A percentile compares a stretch with the other conserved stretches of the same genome.
phyloP scores from a whole-genome alignment of 441 rosid genomes.

The Hura crepitans region DNA sequence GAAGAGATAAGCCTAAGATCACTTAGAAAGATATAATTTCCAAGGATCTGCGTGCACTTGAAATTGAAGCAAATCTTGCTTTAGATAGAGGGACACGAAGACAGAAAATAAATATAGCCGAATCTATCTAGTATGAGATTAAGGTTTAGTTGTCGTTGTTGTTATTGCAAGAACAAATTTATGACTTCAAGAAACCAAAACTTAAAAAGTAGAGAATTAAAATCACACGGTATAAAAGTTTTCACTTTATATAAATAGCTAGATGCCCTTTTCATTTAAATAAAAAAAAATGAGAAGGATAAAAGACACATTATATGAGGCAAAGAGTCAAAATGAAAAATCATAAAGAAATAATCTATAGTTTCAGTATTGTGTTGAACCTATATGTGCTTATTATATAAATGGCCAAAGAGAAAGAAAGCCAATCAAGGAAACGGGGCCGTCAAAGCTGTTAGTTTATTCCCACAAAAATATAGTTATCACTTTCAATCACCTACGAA shows the following conservation, averaged over 20 bases:
- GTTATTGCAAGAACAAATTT: not conserved
- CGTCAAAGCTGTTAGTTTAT: not conserved
- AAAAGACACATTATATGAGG: not conserved
- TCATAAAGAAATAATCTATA: not conserved
- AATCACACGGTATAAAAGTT: not conserved
- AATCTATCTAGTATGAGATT: no score
- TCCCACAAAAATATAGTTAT: not conserved
- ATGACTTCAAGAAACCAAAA: not conserved
- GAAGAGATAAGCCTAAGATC: no score
- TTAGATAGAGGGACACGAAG: no score
- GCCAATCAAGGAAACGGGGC: no score
- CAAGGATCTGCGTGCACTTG: no score
- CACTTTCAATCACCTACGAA: not conserved
- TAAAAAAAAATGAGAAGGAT: not conserved
- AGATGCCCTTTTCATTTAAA: not conserved
- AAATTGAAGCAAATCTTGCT: no score
- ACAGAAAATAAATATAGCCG: no score
- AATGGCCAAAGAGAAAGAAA: not conserved
- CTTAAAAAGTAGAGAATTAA: not conserved
- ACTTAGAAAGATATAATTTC: no score
- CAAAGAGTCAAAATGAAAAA: not conserved
- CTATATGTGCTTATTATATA: not conserved
- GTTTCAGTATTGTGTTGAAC: not conserved
- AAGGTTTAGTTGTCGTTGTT: no score
- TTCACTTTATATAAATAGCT: not conserved